Evolutionary conservation across 1,284 basidiomycete species (phyloP), one percentile per base, ranked within the genome.

Genomic region (Irpex lacteus): DNA sequence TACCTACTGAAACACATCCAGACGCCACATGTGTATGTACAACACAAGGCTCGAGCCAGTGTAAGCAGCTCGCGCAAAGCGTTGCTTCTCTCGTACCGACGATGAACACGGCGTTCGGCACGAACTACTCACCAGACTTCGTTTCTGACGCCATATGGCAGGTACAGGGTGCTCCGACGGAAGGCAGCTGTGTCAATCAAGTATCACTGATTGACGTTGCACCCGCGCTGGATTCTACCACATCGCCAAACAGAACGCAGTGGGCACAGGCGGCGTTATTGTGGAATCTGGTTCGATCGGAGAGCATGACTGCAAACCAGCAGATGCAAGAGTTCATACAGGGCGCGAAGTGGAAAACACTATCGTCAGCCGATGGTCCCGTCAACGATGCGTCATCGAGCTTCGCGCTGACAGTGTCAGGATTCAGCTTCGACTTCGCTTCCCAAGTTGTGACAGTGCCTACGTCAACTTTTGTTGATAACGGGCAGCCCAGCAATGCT

Each of bases 1-100:
- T n/a, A 36, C 11, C 54, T 44, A 59, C 49, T 63, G 32, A 40
- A 21, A 61, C 63, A 34, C 49, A 53, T 37, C 18, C 58, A 89
- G 87, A 88, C 75, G 80, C 86, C 3, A 84, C 85, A 0, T 90
- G 87, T 70, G 77, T 84, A 40, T 90, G 88, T 68, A 84, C 85
- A 5, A 80, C 82, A 0, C 73, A 73, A 8, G 63, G 67, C n/a
- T 61, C 75, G 2, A 76, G 75, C 13, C 77, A 76, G 64, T 89
- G 87, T 68, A 79, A 82, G 54, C 78, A 78, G n/a, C 73, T 90
- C 4, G 86, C 88, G 0, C 78, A 82, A 68, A 81, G 76, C 61
- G 69, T 89, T 44, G 69, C 84, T 58, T 72, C 79, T 60, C 74
- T 88, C 19, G 71, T 85, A 7, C 82, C 85, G 6, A 73, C 73